These are phyloP conservation scores for Phytopythium montanum DNA, from an alignment of 352 stramenopile genomes.

Conservation along the genomic window DNA sequence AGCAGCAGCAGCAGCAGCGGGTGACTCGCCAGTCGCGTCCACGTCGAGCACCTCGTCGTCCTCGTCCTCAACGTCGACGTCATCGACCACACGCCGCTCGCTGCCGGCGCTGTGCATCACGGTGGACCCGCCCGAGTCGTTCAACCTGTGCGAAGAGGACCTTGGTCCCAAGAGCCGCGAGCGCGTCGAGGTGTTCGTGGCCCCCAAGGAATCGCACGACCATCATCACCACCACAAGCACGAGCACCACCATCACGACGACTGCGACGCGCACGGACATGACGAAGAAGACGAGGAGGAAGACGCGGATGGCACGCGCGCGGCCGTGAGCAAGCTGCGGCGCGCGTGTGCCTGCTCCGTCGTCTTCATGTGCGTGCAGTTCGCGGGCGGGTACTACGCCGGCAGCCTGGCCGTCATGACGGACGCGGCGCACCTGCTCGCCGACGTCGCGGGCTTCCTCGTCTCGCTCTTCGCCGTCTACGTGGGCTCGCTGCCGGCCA, in stretches of 20 bases:
- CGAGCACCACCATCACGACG: slow-evolving; percentile 6
- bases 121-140: slow-evolving; percentile 21
- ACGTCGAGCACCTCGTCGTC: slow-evolving; percentile 14
- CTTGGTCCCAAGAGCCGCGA: slow-evolving; percentile 37
- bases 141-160: slow-evolving; percentile 39
- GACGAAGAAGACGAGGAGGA: slow-evolving; percentile 27
- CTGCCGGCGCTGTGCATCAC: slow-evolving; percentile 27
- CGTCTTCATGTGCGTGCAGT: slow-evolving; percentile 95
- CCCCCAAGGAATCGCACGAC: slow-evolving; percentile 8
- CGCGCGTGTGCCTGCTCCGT: slow-evolving; percentile 79
- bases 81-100: too few species aligned
- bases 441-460: slow-evolving; percentile 74
- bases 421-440: slow-evolving; percentile 78
- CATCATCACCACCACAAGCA: slow-evolving; percentile 7
- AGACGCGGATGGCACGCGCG: slow-evolving; percentile 13
- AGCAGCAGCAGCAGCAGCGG: neutral
- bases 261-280: slow-evolving; percentile 15
- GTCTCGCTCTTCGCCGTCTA: slow-evolving; percentile 85
- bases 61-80: slow-evolving; percentile 11
- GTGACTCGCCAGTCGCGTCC: slow-evolving; percentile 2
- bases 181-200: slow-evolving; percentile 21
- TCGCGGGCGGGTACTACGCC: slow-evolving; percentile 92
- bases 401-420: slow-evolving; percentile 96
- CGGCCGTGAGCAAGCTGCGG: slow-evolving; percentile 65
- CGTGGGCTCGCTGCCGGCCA: slow-evolving; percentile 48